Evolutionary conservation across 306 rosid species (phyloP), one percentile per base, ranked within the genome.

Genomic region (Rosa multiflora): DNA sequence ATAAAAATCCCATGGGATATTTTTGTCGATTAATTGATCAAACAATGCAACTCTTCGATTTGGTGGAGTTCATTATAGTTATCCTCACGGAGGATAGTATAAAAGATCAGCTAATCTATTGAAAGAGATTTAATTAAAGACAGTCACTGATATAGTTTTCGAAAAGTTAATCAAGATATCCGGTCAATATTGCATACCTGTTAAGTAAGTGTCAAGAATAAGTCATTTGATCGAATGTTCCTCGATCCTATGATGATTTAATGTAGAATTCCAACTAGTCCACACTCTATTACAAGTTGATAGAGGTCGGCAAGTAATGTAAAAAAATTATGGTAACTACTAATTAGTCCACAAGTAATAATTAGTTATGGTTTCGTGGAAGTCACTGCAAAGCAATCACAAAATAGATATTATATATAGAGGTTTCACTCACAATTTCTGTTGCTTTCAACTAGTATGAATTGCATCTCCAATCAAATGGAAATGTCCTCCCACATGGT

Each of bases 401-500:
- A 0, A 17, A 9, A 3, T 2, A 21, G 17, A 61, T 6, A 21
- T 12, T 4, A 0, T 6, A 18, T 4, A 0, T 6, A 18, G 63
- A 63, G 21, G 42, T 35, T 64, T 35, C 46, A 6, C 70, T 35
- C 21, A 26, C 29, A 26, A 66, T 66, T 32, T 66, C 70, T 40
- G 35, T 64, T 64, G 44, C 70, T 64, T 35, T 64, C 44, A 58
- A 58, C 56, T 20, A 17, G 21, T 53, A 53, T 53, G 14, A 59
- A 59, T 8, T 7, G 35, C 10, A 56, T 7, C 32, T 29, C 32
- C 32, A 29, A 29, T 1, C 32, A 6, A 59, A 21, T 18, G 8
- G 53, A 70, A 76, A 21, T 26, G 46, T 17, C 53, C 46, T 59
- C 75, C 81, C 67, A 75, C 78, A 23, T 68, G 56, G 64, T 78